Evolutionary conservation across 345 rosid genomes (phyloP), one percentile per base, ranked within the genome.

Genomic region (Euphorbia tirucalli): DNA sequence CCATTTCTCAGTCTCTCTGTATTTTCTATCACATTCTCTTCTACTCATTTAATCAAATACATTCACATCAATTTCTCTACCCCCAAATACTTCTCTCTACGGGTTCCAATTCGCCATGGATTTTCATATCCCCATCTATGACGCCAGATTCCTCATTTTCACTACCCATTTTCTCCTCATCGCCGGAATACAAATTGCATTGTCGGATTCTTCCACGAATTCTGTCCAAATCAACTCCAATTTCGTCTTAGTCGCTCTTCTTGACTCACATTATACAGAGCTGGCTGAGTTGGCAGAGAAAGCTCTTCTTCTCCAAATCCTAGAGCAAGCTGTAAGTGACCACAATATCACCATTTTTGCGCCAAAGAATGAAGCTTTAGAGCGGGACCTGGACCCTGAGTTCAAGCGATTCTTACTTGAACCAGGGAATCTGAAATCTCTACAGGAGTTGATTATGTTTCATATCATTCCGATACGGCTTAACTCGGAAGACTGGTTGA

Each of bases 311-410:
- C 87, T 94, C 18, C 94, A 89, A 43, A 84, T 89, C 19, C 93
- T 95, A 0, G 98, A 95, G 76, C 89, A 84, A 65, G 96, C 96
- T n/a, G 97, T 92, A 19, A 90, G 90, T 11, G 69, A 71, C 25
- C 90, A 95, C 86, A 90, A 90, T 68, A 78, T 95, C 72, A 95
- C 99, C 79, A 90, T 95, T 80, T 95, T 95, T 59, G 99, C 99
- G 1, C 99, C 99, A 0, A 78, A 79, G 3, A 95, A 95, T 71
- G 93, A 92, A 59, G 98, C 98, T 9, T 73, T 95, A 13, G 97
- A 95, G 78, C 93, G 91, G 21, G 82, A 85, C 19, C 82, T 95
- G 3, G 96, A 95, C 77, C 98, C 98, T 3, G 91, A 85, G 39
- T 92, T 95, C 84, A 93, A 93, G 73, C 87, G 88, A 1, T 95